Base-by-base conservation (phyloP, 2,329 filamentous ascomycete species). In the Emericellopsis cladophorae region DNA sequence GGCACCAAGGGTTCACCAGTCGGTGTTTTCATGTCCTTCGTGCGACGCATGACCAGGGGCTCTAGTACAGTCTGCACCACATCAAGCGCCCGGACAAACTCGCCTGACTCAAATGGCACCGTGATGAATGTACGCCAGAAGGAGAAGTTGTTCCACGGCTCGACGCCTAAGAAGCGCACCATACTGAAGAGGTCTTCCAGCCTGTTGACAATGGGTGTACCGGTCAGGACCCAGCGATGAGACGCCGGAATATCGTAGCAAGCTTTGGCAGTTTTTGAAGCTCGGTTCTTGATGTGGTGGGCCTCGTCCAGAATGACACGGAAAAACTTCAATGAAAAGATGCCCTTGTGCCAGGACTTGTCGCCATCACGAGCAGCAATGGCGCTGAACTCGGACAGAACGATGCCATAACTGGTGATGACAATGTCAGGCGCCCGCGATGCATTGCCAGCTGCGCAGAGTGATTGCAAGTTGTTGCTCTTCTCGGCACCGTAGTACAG, bases 41-140 rank as follows among this genome's bases (percentile, higher is more conserved):
- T 98, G 45, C 92, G 76, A 36, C 92, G 77, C 59, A 98, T 79
- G 8, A 98, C 92, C n/a, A 98, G 66, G 7, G 92, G 92, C 55
- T 98, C 92, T 5, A 98, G 65, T 0, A 98, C 90, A 0, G 90
- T 98, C 57, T 98, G 92, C 2, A 98, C 92, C 2, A 98, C 92
- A 55, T 96, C 92, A 7, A 98, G 69, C 1, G 92, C 92, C 5
- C 89, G 81, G 49, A 95, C 78, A 55, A 94, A 95, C 47, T 98
- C 84, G 49, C 92, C 92, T 0, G 87, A 90, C 58, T 98, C 92
- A 48, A 98, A 98, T 0, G 92, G 92, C 1, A 94, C 81, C 0
- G 92, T 98, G 54, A 98, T 96, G 57, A 98, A 98, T 0, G 92
- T 96, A 56, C 89, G 89, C 92, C 92, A 98, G 63, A 95, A 98